Evolutionary conservation across 352 stramenopile species (phyloP).

Genomic region (Aphanomyces euteiches): DNA sequence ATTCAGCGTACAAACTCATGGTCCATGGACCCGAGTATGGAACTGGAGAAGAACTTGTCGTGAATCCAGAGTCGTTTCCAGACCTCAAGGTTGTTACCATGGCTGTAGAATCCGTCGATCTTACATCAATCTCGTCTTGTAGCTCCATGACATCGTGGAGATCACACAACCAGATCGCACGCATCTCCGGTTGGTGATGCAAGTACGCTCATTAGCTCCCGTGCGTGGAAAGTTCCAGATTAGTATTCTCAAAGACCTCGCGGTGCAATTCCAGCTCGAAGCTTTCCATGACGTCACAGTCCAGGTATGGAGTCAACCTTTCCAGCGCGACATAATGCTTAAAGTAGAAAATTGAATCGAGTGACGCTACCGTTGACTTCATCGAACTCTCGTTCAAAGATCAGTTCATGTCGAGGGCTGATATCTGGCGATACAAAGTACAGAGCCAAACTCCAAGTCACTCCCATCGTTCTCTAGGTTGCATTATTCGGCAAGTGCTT

Average conservation of each 20-base stretch:
- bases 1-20: slow-evolving; percentile 49
- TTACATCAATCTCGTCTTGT: neutral
- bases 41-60: slow-evolving; percentile 58
- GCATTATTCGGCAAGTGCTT: slow-evolving; percentile 69
- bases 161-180: slow-evolving; percentile 52
- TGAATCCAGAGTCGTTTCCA: slow-evolving; percentile 73
- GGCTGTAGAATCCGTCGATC: neutral
- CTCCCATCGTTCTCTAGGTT: slow-evolving; percentile 32
- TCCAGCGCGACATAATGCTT: neutral
- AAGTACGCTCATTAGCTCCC: slow-evolving; percentile 56
- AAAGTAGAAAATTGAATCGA: slow-evolving; percentile 47
- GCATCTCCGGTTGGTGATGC: slow-evolving; percentile 60
- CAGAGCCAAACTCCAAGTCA: neutral
- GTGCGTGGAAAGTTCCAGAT: slow-evolving; percentile 72
- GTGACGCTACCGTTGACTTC: slow-evolving; percentile 68
- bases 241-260: slow-evolving; percentile 71
- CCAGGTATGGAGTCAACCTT: slow-evolving; percentile 19
- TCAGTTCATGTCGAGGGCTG: slow-evolving; percentile 87
- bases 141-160: slow-evolving; percentile 58
- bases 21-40: slow-evolving; percentile 70
- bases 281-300: slow-evolving; percentile 54
- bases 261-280: slow-evolving; percentile 68
- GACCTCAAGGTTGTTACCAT: slow-evolving; percentile 38
- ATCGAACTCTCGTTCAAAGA: slow-evolving; percentile 88
- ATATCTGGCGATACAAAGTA: slow-evolving; percentile 86